phyloP scores from a whole-genome alignment of 2,329 filamentous ascomycete genomes.

The Purpureocillium lavendulum region DNA sequence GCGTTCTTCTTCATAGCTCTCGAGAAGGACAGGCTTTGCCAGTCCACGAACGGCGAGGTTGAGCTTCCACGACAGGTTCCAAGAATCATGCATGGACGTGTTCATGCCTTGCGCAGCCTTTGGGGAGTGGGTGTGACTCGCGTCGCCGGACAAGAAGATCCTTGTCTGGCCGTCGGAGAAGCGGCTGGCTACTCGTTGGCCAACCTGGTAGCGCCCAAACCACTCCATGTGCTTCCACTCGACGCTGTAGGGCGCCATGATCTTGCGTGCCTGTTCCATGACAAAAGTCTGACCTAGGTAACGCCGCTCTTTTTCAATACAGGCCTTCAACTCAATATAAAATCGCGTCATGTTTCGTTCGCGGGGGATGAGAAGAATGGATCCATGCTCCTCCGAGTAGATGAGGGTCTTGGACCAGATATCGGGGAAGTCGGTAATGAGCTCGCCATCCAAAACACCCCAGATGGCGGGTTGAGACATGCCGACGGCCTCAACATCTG shows the following conservation, averaged over 20 bases:
- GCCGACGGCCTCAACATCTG: constrained; percentile 44
- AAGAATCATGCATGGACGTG: constrained; percentile 49
- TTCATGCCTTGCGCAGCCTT: constrained; percentile 67
- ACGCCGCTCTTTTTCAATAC: constrained; percentile 28
- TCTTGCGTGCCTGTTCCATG: constrained; percentile 56
- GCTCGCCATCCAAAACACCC: constrained; percentile 64
- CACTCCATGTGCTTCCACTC: constrained; percentile 55
- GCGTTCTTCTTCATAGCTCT: constrained; percentile 56
- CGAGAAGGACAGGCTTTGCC: constrained; percentile 43
- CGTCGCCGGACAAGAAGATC: constrained; percentile 64
- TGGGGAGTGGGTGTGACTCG: constrained; percentile 64
- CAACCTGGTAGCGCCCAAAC: constrained; percentile 66
- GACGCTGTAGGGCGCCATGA: constrained; percentile 49
- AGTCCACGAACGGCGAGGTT: constrained; percentile 47
- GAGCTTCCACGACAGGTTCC: constrained; percentile 50
- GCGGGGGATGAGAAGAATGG: constrained; percentile 65
- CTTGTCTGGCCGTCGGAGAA: constrained; percentile 55
- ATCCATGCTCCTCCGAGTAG: constrained; percentile 58
- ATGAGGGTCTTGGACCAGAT: constrained; percentile 68
- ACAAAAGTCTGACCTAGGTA: constrained; percentile 55
- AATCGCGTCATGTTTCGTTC: constrained; percentile 65
- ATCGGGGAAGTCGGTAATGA: constrained; percentile 66
- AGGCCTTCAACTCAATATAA: constrained; percentile 48
- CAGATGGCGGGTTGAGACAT: constrained; percentile 49
- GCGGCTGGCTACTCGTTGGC: constrained; percentile 60